These are phyloP conservation scores for Umbelopsis vinacea DNA, from an alignment of 192 early-diverging fungal genomes.

Conservation along the genomic window DNA sequence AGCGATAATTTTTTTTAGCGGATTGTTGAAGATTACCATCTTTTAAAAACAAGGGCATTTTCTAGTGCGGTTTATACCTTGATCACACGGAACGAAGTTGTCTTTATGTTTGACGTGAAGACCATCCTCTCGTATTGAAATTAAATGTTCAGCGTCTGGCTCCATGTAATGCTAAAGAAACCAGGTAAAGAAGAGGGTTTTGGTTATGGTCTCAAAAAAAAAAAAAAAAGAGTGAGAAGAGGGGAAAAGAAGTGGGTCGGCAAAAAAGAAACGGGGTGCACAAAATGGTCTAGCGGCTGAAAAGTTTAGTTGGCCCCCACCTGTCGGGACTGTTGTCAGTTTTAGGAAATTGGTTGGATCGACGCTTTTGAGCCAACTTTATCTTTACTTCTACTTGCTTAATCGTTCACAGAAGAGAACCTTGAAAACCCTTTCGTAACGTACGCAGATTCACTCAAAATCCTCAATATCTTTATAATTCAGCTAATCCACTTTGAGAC, in stretches of 20 bases:
- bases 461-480: too few relatives aligned
- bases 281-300: too few relatives aligned
- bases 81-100: conserved; percentile 4
- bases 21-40: not conserved
- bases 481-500: too few relatives aligned
- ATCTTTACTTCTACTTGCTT: too few relatives aligned
- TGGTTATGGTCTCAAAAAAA: not conserved
- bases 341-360: not conserved
- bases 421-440: too few relatives aligned
- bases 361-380: not conserved
- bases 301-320: not conserved
- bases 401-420: too few relatives aligned
- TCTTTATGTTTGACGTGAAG: conserved; percentile 16
- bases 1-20: not conserved
- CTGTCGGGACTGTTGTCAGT: conserved; percentile 1
- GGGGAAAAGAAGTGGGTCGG: not conserved
- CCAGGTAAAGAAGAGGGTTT: not conserved
- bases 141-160: not conserved
- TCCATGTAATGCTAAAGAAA: not conserved
- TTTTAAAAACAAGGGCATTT: conserved; percentile 16
- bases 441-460: too few relatives aligned
- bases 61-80: not conserved
- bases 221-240: not conserved
- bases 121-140: not conserved
- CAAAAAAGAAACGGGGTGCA: too few relatives aligned